A percentile compares a stretch with the other conserved stretches of the same genome.
phyloP scores from a whole-genome alignment of 768 basidiomycete genomes.

The Artomyces pyxidatus region DNA sequence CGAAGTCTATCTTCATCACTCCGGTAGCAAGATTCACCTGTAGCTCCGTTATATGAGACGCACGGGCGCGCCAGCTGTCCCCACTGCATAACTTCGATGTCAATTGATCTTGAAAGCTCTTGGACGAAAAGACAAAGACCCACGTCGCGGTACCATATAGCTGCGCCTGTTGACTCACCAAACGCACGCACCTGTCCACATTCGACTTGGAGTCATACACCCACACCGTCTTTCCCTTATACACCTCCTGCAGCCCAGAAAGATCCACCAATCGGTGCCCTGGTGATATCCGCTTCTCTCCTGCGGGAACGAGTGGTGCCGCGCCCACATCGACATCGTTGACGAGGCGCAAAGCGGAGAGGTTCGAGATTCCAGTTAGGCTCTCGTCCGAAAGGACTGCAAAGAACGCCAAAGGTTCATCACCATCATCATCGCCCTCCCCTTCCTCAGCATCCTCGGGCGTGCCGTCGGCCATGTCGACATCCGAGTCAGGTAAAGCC shows the following conservation, averaged over 20 bases:
- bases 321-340: constrained; percentile 62
- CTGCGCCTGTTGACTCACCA: constrained; percentile 50
- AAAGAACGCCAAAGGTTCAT: constrained; percentile 36
- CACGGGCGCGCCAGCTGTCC: constrained; percentile 76
- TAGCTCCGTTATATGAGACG: constrained; percentile 61
- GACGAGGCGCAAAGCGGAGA: constrained; percentile 57
- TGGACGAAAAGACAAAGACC: constrained; percentile 25
- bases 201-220: constrained; percentile 67
- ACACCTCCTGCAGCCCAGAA: constrained; percentile 66
- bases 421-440: constrained; percentile 16
- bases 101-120: neutral
- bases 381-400: constrained; percentile 41
- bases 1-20: constrained; percentile 65
- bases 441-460: constrained; percentile 25
- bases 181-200: constrained; percentile 53
- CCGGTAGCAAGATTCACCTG: constrained; percentile 57
- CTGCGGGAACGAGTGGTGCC: constrained; percentile 39
- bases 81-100: constrained; percentile 36
- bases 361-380: constrained; percentile 50
- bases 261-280: constrained; percentile 54
- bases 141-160: constrained; percentile 75
- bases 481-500: constrained; percentile 13
- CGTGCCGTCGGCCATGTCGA: constrained; percentile 20
- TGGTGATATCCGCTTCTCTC: constrained; percentile 36
- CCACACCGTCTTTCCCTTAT: constrained; percentile 63